phyloP scores from a whole-genome alignment of 1,284 basidiomycete species.

The Ceratobasidium sp. region DNA sequence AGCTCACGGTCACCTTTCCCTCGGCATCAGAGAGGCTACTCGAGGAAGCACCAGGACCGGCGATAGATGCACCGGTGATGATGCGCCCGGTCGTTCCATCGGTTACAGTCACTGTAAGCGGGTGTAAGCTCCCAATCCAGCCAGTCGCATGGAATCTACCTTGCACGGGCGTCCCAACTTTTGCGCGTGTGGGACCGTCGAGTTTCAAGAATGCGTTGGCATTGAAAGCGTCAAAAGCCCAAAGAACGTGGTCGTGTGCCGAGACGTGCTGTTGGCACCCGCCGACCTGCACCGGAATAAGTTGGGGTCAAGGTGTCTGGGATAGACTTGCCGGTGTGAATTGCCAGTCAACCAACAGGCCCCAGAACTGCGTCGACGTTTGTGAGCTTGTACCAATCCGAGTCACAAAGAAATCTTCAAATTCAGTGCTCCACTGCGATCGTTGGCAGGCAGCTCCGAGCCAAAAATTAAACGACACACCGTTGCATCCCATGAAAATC shows the following conservation, averaged over 20 bases:
- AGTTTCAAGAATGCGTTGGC: constrained; percentile 20
- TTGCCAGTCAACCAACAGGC: constrained; percentile 3
- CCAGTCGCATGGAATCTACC: not conserved
- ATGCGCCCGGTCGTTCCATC: not conserved
- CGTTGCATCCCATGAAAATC: constrained; percentile 2
- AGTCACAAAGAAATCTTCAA: constrained; percentile 29
- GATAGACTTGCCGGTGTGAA: not conserved
- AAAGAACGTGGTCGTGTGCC: not conserved
- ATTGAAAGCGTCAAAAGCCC: constrained; percentile 19
- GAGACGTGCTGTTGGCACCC: constrained; percentile 29
- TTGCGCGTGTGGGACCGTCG: constrained; percentile 13
- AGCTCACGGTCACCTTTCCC: not conserved
- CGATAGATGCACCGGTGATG: constrained; percentile 20
- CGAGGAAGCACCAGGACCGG: not conserved
- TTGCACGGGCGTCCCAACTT: constrained; percentile 12
- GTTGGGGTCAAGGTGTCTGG: not conserved
- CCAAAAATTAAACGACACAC: not conserved
- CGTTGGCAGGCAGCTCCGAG: too few species aligned
- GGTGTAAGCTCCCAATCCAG: not conserved
- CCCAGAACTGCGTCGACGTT: constrained; percentile 19
- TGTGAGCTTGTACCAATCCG: constrained; percentile 1
- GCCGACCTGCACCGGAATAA: not conserved
- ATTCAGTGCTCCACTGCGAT: constrained; percentile 3
- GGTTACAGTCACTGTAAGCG: not conserved
- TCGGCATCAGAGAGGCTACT: not conserved